Percentiles rank a stretch among this genome's conserved stretches.
Conservation (phyloP, 495 filamentous ascomycete species). For the Talaromyces borbonicus region DNA sequence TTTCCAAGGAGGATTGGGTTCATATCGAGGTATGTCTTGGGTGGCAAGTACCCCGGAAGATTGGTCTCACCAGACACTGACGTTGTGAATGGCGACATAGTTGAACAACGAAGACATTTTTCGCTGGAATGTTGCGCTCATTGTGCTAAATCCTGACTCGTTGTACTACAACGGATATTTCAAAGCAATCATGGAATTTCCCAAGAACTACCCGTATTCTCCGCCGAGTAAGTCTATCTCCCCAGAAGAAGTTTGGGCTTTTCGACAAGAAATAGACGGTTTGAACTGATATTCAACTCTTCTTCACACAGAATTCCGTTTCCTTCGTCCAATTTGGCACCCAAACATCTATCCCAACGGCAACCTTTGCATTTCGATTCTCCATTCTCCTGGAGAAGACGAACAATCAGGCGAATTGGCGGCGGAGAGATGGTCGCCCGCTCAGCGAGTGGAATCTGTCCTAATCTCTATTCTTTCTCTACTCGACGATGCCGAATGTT, state of each 20-base stretch:
- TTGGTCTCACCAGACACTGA: background rate
- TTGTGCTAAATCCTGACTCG: conserved; percentile 86
- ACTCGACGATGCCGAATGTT: conserved; percentile 87
- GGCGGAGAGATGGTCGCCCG: conserved; percentile 83
- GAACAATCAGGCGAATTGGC: conserved; percentile 84
- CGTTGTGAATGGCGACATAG: conserved; percentile 21
- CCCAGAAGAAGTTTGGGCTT: background rate
- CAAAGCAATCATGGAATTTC: conserved; percentile 79
- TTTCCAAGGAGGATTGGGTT: conserved; percentile 86
- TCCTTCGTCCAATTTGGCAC: conserved; percentile 73
- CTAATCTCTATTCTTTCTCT: conserved; percentile 88
- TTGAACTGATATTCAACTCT: too few species aligned
- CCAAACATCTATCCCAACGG: conserved; percentile 91
- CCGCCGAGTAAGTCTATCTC: conserved; percentile 52
- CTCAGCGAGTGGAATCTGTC: conserved; percentile 88
- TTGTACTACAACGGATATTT: conserved; percentile 91
- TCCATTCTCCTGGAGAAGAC: conserved; percentile 86
- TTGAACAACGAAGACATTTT: conserved; percentile 68
- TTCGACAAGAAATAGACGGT: background rate
- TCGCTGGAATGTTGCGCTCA: conserved; percentile 77
- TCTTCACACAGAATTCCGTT: conserved; percentile 60
- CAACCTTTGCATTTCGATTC: conserved; percentile 90
- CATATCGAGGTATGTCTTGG: conserved; percentile 62
- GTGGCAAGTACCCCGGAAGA: too few species aligned
- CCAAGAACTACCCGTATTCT: conserved; percentile 77